A percentile compares a stretch with the other conserved stretches of the same genome.
Conservation (phyloP, 306 rosid species). For the Glycine soja region DNA sequence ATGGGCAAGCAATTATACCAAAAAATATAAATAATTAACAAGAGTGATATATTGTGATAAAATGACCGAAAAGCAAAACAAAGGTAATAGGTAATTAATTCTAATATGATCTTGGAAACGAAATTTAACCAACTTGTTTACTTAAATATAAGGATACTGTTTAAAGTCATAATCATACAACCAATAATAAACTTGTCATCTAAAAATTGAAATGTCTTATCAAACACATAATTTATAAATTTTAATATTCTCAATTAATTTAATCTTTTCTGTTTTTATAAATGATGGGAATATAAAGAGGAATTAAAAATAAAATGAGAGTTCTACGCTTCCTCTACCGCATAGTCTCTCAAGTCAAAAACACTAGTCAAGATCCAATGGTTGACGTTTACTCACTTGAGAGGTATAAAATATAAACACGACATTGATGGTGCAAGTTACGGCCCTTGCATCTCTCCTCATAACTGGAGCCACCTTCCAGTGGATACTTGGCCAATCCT, state of each 20-base stretch:
- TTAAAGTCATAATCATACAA: background rate
- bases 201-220: too few species aligned
- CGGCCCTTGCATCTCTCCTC: background rate
- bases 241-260: too few species aligned
- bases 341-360: slow-evolving; percentile 23
- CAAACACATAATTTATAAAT: too few species aligned
- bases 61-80: background rate
- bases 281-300: background rate
- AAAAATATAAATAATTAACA: background rate
- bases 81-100: background rate
- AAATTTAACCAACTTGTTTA: background rate
- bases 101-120: background rate
- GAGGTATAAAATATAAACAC: background rate
- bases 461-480: slow-evolving; percentile 19
- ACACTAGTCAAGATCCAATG: slow-evolving; percentile 38
- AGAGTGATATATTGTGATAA: background rate
- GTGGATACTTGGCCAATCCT: slow-evolving; percentile 68
- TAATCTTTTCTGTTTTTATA: background rate
- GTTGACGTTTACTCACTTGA: slow-evolving; percentile 17
- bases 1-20: background rate
- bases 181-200: too few species aligned
- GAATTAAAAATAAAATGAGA: background rate
- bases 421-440: slow-evolving; percentile 18
- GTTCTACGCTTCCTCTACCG: too few species aligned
- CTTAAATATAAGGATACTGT: background rate